These are phyloP conservation scores for Durusdinium trenchii DNA, from an alignment of 73 alveolate species.

Conservation along the genomic window DNA sequence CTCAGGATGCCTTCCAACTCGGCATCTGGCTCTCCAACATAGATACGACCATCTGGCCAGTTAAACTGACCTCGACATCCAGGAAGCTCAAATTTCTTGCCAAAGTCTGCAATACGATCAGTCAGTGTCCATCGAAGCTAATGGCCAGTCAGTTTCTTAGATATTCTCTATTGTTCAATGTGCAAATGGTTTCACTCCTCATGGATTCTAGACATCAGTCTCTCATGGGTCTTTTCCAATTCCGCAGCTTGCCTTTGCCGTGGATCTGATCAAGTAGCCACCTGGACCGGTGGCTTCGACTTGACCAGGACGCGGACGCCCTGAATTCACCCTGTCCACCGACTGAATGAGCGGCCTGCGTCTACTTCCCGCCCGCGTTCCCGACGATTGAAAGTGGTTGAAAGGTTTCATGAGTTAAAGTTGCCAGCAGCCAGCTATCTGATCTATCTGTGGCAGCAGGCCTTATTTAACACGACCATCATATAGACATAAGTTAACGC, in stretches of 20 bases:
- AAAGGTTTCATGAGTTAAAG: too few relatives aligned
- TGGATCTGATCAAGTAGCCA: constrained; percentile 33
- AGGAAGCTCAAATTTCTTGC: background rate
- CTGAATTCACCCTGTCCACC: too few relatives aligned
- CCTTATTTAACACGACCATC: background rate
- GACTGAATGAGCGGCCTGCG: too few relatives aligned
- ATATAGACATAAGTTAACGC: background rate
- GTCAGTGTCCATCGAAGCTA: background rate
- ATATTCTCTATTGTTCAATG: too few relatives aligned
- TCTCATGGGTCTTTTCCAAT: too few relatives aligned
- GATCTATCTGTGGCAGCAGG: background rate
- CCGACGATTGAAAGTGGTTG: too few relatives aligned
- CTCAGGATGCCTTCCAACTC: background rate
- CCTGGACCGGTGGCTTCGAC: background rate
- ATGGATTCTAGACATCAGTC: too few relatives aligned
- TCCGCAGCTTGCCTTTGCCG: constrained; percentile 34
- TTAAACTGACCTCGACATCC: background rate
- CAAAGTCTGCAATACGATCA: background rate
- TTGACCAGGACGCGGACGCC: too few relatives aligned
- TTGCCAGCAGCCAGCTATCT: too few relatives aligned
- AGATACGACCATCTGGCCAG: constrained; percentile 91
- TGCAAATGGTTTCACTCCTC: too few relatives aligned
- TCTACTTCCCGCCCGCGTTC: too few relatives aligned
- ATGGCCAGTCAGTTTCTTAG: background rate
- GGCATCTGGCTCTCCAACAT: constrained; percentile 40